Conservation (phyloP, 2,329 filamentous ascomycete genomes). For the Lasiodiplodia hormozganensis region DNA sequence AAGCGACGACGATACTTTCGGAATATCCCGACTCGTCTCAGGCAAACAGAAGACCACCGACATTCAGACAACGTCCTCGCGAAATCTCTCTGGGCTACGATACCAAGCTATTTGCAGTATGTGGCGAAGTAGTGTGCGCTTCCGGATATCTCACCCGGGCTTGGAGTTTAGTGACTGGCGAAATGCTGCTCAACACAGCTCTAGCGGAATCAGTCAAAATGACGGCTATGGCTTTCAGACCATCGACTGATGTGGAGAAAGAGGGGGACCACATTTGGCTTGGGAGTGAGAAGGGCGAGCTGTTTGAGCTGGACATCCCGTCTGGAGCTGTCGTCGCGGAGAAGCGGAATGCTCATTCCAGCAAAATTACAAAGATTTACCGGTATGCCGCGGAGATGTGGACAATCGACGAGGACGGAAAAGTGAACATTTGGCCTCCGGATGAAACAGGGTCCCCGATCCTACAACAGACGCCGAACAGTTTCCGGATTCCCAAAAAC, state of each 20-base stretch:
- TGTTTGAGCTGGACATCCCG: conserved; percentile 85
- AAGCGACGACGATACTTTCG: conserved; percentile 60
- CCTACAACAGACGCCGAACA: conserved; percentile 75
- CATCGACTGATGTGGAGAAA: conserved; percentile 75
- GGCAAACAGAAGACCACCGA: conserved; percentile 83
- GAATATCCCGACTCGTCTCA: conserved; percentile 85
- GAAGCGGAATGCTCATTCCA: conserved; percentile 75
- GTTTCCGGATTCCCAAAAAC: conserved; percentile 78
- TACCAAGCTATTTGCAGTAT: conserved; percentile 83
- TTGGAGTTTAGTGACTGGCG: conserved; percentile 85
- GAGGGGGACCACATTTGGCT: conserved; percentile 88
- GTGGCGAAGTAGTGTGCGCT: conserved; percentile 85
- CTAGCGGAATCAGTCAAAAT: conserved; percentile 80
- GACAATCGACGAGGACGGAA: conserved; percentile 90
- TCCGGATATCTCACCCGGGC: conserved; percentile 86
- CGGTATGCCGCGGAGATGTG: conserved; percentile 89
- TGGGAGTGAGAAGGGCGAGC: conserved; percentile 84
- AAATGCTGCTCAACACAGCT: conserved; percentile 73
- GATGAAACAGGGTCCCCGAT: conserved; percentile 78
- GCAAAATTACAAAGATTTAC: conserved; percentile 81
- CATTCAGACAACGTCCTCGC: conserved; percentile 71
- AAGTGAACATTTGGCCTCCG: conserved; percentile 84
- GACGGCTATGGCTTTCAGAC: conserved; percentile 84
- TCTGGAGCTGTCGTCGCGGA: conserved; percentile 73
- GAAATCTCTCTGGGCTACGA: conserved; percentile 89